Percentiles rank a stretch among this genome's conserved stretches.
Conservation (phyloP, 192 early-diverging fungal genomes). For the Entomortierella chlamydospora region DNA sequence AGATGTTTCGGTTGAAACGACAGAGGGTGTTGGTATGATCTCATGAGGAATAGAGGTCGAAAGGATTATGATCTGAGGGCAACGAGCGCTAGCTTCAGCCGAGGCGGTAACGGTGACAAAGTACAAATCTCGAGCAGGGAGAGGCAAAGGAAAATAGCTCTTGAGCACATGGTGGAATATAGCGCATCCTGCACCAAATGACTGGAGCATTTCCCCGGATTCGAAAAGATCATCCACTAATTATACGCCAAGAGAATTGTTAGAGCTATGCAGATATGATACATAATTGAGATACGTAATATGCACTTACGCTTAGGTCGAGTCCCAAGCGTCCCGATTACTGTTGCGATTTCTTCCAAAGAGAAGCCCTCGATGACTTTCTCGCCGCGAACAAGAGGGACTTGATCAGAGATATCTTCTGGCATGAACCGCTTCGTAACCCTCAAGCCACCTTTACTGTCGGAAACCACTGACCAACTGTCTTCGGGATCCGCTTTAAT, state of each 20-base stretch:
- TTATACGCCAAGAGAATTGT: not conserved
- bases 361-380: conserved; percentile 67
- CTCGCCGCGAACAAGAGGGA: conserved; percentile 56
- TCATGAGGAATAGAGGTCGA: conserved; percentile 40
- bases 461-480: conserved; percentile 57
- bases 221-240: conserved; percentile 55
- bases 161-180: conserved; percentile 56
- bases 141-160: conserved; percentile 56
- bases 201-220: conserved; percentile 43
- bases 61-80: conserved; percentile 38
- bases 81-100: conserved; percentile 14
- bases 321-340: conserved; percentile 56
- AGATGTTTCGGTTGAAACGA: not conserved
- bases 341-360: conserved; percentile 61
- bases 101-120: conserved; percentile 47
- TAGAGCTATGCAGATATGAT: not conserved
- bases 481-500: conserved; percentile 56
- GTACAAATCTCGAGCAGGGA: conserved; percentile 61
- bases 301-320: conserved; percentile 37
- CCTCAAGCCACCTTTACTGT: conserved; percentile 53
- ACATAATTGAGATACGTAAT: not conserved
- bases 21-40: not conserved
- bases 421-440: conserved; percentile 58
- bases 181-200: conserved; percentile 55
- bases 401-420: conserved; percentile 56